Conservation (phyloP, 140 eudicot species). For the Cichorium intybus region DNA sequence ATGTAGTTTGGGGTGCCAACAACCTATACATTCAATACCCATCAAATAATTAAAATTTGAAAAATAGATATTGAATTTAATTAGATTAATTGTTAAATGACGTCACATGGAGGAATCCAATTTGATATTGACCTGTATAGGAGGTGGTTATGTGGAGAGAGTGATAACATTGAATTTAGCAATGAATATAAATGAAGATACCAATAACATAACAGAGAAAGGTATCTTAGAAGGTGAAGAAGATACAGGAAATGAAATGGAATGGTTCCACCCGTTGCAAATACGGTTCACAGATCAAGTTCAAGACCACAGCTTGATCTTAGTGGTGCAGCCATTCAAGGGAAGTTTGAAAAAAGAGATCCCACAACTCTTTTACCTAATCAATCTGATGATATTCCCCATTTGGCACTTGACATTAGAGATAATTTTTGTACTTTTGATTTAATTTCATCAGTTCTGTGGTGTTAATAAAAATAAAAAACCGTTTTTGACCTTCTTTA, state of each 20-base stretch:
- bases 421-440: constrained; percentile 33
- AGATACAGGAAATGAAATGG: constrained; percentile 51
- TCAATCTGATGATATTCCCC: constrained; percentile 96
- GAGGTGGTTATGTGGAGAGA: constrained; percentile 39
- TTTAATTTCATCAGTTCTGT: not conserved
- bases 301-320: constrained; percentile 94
- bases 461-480: too few species aligned
- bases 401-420: constrained; percentile 93
- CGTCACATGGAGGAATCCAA: constrained; percentile 18
- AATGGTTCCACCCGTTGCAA: constrained; percentile 60
- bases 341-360: constrained; percentile 90
- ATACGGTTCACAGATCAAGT: constrained; percentile 67
- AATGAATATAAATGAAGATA: constrained; percentile 53
- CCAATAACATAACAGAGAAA: constrained; percentile 3
- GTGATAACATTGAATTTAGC: constrained; percentile 29
- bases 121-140: constrained; percentile 37
- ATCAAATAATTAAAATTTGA: too few species aligned
- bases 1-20: too few species aligned
- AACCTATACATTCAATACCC: too few species aligned
- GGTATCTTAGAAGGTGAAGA: constrained; percentile 1
- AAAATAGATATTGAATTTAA: too few species aligned
- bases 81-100: too few species aligned
- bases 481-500: not conserved
- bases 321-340: constrained; percentile 95
- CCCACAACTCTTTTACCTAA: constrained; percentile 91